Conservation (phyloP, 768 basidiomycete species). For the Pulveroboletus sp. region DNA sequence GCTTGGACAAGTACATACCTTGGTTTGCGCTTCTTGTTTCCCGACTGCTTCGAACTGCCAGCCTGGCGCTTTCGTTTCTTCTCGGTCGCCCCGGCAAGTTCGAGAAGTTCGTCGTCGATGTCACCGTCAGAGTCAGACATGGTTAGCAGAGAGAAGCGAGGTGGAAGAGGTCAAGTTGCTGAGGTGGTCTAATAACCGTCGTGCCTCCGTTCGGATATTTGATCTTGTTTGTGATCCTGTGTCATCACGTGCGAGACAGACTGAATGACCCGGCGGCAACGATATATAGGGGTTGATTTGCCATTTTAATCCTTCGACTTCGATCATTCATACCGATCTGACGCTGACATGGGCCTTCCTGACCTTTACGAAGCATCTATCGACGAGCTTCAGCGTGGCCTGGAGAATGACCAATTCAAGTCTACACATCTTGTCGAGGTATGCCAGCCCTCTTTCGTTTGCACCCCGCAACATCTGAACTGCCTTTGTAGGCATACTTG, state of each 20-base stretch:
- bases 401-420: slow-evolving; percentile 48
- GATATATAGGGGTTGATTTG: neutral
- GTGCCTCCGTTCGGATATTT: slow-evolving; percentile 13
- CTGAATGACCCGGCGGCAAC: slow-evolving; percentile 6
- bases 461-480: neutral
- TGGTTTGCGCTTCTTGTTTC: slow-evolving; percentile 66
- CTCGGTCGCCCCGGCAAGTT: slow-evolving; percentile 66
- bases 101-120: slow-evolving; percentile 72
- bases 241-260: slow-evolving; percentile 15
- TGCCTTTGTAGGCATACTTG: slow-evolving; percentile 53
- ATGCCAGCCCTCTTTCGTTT: neutral
- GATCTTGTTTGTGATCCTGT: slow-evolving; percentile 15
- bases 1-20: slow-evolving; percentile 49
- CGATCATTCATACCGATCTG: neutral
- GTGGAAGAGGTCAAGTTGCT: slow-evolving; percentile 1
- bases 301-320: neutral
- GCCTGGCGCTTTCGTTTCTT: slow-evolving; percentile 67
- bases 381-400: slow-evolving; percentile 49
- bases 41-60: slow-evolving; percentile 39
- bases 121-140: slow-evolving; percentile 55
- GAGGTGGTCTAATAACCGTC: neutral
- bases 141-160: slow-evolving; percentile 2
- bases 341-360: slow-evolving; percentile 24
- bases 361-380: slow-evolving; percentile 64
- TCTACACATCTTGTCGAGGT: slow-evolving; percentile 66